Base-by-base conservation (phyloP, 2,329 filamentous ascomycete genomes). In the Coccinonectria pachysandricola region DNA sequence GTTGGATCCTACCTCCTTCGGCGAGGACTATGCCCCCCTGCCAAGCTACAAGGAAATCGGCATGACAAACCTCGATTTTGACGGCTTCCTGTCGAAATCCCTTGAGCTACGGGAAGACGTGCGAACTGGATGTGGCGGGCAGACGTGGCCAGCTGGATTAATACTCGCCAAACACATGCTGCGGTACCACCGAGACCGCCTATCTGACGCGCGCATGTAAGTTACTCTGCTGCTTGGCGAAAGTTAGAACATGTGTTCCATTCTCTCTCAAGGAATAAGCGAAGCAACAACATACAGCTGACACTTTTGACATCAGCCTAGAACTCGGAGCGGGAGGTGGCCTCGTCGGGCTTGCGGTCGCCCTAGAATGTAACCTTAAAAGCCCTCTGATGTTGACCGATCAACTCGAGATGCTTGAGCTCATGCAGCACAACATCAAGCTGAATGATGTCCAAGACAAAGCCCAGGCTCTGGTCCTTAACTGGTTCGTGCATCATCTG, bases 111-210 rank as follows among this genome's bases (percentile, higher is more conserved):
- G 83, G 46, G 86, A 95, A 54, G 87, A 96, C 54, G 68, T 94
- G 24, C 74, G 72, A 31, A 74, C 82, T 37, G 91, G 91, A 34
- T 96, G 91, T 54, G 91, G 91, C 24, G 91, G 91, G 3, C 83
- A 92, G 56, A 68, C 92, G 8, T 96, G 91, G 91, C 88, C 87
- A 3, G 88, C 88, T 1, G 91, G 91, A 8, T 81, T 93, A 75
- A 72, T 91, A 10, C 64, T 98, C 27, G 72, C 81, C 12, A 84
- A 79, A 54, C 92, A 96, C 51, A 71, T 96, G 68, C 65, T 96
- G 32, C 71, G 78, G 27, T 77, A 77, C 48, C 80, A 83, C 43
- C 62, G 61, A 36, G 58, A 69, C n/a, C 60, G 71, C 39, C 54
- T 93, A 37, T 56, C 55, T 31, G 62, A 70, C 31, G 77, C 81